These are phyloP conservation scores for Leishmania tropica DNA, from an alignment of 208 protist species.

Conservation along the genomic window DNA sequence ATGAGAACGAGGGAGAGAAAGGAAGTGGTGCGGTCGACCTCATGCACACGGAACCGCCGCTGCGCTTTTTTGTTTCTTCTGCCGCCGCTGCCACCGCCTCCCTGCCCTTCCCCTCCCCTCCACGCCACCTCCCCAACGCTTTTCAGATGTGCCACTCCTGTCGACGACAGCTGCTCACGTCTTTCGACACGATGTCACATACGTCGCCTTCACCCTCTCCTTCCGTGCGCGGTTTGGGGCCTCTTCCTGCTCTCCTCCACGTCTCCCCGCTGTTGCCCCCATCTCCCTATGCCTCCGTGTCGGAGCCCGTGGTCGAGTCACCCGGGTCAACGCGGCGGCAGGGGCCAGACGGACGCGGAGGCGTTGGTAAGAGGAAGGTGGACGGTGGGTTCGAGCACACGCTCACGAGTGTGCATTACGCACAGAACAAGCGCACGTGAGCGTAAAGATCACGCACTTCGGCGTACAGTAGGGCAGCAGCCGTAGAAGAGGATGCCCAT, in stretches of 20 bases:
- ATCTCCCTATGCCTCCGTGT: not conserved
- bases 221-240: not conserved
- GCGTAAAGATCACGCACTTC: not conserved
- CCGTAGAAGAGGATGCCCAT: not conserved
- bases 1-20: not conserved
- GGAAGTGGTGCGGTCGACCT: not conserved
- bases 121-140: not conserved
- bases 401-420: not conserved
- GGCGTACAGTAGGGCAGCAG: not conserved
- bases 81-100: not conserved
- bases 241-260: not conserved
- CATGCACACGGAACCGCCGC: not conserved
- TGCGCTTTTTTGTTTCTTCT: not conserved
- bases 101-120: not conserved
- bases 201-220: not conserved
- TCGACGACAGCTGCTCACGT: not conserved
- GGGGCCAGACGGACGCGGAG: not conserved
- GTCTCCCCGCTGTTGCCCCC: not conserved
- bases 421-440: not conserved
- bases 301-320: not conserved
- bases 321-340: not conserved
- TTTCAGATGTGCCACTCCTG: not conserved
- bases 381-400: not conserved
- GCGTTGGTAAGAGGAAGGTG: not conserved
- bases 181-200: not conserved